phyloP scores from a whole-genome alignment of 192 early-diverging fungal genomes.

The Coemansia sp. region DNA sequence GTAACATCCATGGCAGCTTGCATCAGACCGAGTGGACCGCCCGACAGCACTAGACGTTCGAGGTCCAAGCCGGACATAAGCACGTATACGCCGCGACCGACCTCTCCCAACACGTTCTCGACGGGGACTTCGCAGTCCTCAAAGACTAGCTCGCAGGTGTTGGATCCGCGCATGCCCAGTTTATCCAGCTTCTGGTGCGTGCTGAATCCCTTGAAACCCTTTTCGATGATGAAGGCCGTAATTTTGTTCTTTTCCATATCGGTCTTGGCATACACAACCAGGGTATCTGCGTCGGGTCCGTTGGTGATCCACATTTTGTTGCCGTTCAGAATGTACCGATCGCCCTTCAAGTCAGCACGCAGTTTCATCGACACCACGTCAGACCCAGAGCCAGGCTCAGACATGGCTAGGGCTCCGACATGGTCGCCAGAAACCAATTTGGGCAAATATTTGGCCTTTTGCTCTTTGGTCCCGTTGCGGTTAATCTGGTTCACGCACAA shows the following conservation, averaged over 20 bases:
- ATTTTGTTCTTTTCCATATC: conserved; percentile 77
- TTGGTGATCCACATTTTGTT: conserved; percentile 98
- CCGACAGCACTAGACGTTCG: conserved; percentile 88
- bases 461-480: conserved; percentile 82
- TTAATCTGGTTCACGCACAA: conserved; percentile 96
- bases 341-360: conserved; percentile 79
- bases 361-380: conserved; percentile 94
- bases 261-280: conserved; percentile 95
- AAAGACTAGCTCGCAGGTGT: conserved; percentile 94
- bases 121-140: conserved; percentile 89
- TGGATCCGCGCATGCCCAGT: conserved; percentile 94
- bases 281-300: conserved; percentile 84
- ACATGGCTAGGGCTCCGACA: conserved; percentile 94
- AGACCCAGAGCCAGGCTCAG: conserved; percentile 84
- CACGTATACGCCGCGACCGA: conserved; percentile 90
- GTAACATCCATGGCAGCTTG: conserved; percentile 82
- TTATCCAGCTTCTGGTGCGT: conserved; percentile 90
- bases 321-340: conserved; percentile 83
- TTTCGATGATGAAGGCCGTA: conserved; percentile 94
- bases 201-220: conserved; percentile 83
- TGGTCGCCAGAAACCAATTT: conserved; percentile 84
- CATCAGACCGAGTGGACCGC: conserved; percentile 90
- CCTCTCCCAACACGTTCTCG: conserved; percentile 84
- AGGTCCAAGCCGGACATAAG: conserved; percentile 93
- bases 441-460: conserved; percentile 90